Evolutionary conservation across 331 rosid genomes (phyloP), one percentile per base, ranked within the genome.

Genomic region (Saraca asoca): DNA sequence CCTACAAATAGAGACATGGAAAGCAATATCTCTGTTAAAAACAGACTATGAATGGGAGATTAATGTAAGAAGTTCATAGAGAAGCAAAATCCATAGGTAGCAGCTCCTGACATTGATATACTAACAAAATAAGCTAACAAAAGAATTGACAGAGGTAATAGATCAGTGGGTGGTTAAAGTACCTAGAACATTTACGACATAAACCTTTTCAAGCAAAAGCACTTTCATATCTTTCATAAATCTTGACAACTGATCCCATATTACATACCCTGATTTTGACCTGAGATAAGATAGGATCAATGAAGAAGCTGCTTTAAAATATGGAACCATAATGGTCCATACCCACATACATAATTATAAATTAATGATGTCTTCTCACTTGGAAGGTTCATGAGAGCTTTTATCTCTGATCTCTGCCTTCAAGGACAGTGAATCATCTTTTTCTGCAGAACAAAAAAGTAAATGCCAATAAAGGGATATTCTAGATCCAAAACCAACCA

Each of bases 151-250:
- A 39, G 10, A 39, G 10, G 11, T 39, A 39, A 1, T 8, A 43
- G 53, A 56, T 61, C 31, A 66, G 42, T 66, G 70, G 70, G 78
- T n/a, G 65, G 77, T 68, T 68, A 37, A 55, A 51, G 51, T 87
- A 91, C 98, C 98, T 71, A 89, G 69, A 75, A 85, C 91, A 46
- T 82, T 85, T 63, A 82, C 58, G 14, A 92, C 81, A 70, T 78
- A 89, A 72, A 91, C 92, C 85, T 80, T 82, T 18, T 91, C 64
- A 69, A 64, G 75, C 81, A 83, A 68, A 65, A 89, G 98, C 16
- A 7, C 84, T 82, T 80, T 87, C 87, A 85, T 37, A 54, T 91
- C 98, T 39, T 60, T 82, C 70, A 66, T 8, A 77, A 85, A 89
- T 48, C 63, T 77, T 69, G 72, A 73, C 62, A 85, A 33, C 37